phyloP scores from a whole-genome alignment of 1,284 basidiomycete genomes.

The Sparassis latifolia region DNA sequence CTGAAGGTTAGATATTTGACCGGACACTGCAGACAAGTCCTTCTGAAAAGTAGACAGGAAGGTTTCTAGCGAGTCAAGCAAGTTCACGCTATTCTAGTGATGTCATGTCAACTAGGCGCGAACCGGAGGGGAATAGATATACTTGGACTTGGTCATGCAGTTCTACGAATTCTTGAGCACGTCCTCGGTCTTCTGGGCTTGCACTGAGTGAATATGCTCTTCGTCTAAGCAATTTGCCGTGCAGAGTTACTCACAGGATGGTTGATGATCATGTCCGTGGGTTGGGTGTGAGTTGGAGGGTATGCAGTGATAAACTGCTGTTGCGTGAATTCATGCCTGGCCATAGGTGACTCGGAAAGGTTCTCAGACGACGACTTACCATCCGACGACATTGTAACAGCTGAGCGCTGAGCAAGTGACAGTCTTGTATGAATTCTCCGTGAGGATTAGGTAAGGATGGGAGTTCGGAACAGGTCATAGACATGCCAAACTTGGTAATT shows the following conservation, averaged over 20 bases:
- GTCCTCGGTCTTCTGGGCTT: slow-evolving; percentile 19
- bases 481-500: no score
- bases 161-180: slow-evolving; percentile 71
- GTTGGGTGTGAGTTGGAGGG: no score
- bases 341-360: no score
- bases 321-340: no score
- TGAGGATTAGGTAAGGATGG: no score
- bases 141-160: slow-evolving; percentile 79
- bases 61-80: slow-evolving; percentile 80
- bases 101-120: slow-evolving; percentile 3
- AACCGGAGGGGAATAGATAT: slow-evolving; percentile 1
- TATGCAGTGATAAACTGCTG: no score
- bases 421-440: no score
- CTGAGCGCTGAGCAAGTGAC: no score
- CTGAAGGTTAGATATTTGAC: slow-evolving; percentile 93
- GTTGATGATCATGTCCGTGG: not conserved
- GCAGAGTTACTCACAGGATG: not conserved
- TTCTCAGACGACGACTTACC: no score
- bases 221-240: not conserved
- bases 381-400: no score
- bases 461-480: no score
- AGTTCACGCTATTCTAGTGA: slow-evolving; percentile 60
- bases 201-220: not conserved
- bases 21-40: slow-evolving; percentile 89
- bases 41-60: slow-evolving; percentile 95